Evolutionary conservation across 192 early-diverging fungal genomes (phyloP).

Genomic region (Dissophora globulifera): DNA sequence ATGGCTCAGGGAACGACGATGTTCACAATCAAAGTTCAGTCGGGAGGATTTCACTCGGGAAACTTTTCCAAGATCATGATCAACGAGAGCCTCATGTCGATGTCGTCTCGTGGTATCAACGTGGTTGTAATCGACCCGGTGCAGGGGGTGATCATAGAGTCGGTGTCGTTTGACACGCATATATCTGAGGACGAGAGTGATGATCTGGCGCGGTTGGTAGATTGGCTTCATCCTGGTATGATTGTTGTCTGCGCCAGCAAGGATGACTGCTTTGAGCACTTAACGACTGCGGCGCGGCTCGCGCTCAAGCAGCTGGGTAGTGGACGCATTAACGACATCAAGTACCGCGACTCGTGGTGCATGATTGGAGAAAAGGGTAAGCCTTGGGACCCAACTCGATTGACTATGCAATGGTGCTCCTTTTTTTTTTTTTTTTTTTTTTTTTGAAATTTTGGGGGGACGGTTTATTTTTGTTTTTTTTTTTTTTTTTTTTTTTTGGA

Average conservation of each 20-base stretch:
- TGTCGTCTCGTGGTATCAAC: constrained; percentile 77
- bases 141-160: constrained; percentile 73
- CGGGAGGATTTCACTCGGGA: constrained; percentile 77
- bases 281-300: constrained; percentile 66
- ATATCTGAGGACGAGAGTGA: constrained; percentile 68
- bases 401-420: too few relatives aligned
- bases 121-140: constrained; percentile 80
- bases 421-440: too few relatives aligned
- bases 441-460: too few relatives aligned
- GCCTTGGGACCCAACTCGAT: too few relatives aligned
- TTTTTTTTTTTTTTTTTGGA: too few relatives aligned
- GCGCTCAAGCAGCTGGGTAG: constrained; percentile 75
- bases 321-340: constrained; percentile 59
- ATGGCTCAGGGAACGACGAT: constrained; percentile 53
- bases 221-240: constrained; percentile 70
- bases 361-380: constrained; percentile 84
- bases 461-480: too few relatives aligned
- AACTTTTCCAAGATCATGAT: constrained; percentile 79
- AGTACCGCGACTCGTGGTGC: constrained; percentile 85
- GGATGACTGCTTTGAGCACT: constrained; percentile 79
- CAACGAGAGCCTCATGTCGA: constrained; percentile 58
- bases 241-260: constrained; percentile 70
- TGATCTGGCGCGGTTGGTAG: constrained; percentile 74
- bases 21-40: constrained; percentile 71
- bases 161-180: constrained; percentile 80